Evolutionary conservation across 2,329 filamentous ascomycete species (phyloP).

Genomic region (Fusarium equiseti): DNA sequence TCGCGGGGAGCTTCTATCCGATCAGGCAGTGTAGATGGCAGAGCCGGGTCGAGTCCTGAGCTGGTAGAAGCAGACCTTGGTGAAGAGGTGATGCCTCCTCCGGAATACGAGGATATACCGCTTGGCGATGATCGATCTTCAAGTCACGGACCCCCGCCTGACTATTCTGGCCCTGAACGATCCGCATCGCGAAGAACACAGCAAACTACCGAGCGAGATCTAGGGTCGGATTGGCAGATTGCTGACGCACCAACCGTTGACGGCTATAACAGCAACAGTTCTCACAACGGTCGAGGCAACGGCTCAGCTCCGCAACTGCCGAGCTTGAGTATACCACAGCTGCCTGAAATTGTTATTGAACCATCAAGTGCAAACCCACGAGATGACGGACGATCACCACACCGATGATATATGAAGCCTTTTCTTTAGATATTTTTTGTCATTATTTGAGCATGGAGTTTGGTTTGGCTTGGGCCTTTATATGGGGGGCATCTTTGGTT

Average conservation of each 20-base stretch:
- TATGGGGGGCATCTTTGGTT: neutral
- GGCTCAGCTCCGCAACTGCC: slow-evolving; percentile 63
- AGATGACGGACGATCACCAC: slow-evolving; percentile 35
- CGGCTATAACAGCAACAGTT: slow-evolving; percentile 5
- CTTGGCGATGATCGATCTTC: slow-evolving; percentile 57
- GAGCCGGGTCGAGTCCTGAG: slow-evolving; percentile 65
- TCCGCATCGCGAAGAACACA: slow-evolving; percentile 47
- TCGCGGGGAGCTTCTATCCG: slow-evolving; percentile 58
- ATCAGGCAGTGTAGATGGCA: slow-evolving; percentile 54
- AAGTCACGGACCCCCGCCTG: slow-evolving; percentile 64
- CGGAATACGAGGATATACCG: slow-evolving; percentile 66
- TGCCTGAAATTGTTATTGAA: slow-evolving; percentile 71
- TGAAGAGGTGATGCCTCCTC: slow-evolving; percentile 62
- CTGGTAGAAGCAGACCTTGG: slow-evolving; percentile 65
- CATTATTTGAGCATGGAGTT: slow-evolving; percentile 44
- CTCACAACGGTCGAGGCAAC: slow-evolving; percentile 49
- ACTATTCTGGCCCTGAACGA: slow-evolving; percentile 60
- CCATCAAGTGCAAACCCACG: slow-evolving; percentile 55
- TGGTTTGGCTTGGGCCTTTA: slow-evolving; percentile 31
- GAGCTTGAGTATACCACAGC: slow-evolving; percentile 60
- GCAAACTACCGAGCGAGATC: slow-evolving; percentile 38
- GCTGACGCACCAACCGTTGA: slow-evolving; percentile 12
- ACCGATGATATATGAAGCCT: slow-evolving; percentile 24
- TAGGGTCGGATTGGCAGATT: slow-evolving; percentile 25
- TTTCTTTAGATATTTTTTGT: slow-evolving; percentile 11